Evolutionary conservation across 139 green algal genomes (phyloP).

Genomic region (Ettlia oleoabundans): DNA sequence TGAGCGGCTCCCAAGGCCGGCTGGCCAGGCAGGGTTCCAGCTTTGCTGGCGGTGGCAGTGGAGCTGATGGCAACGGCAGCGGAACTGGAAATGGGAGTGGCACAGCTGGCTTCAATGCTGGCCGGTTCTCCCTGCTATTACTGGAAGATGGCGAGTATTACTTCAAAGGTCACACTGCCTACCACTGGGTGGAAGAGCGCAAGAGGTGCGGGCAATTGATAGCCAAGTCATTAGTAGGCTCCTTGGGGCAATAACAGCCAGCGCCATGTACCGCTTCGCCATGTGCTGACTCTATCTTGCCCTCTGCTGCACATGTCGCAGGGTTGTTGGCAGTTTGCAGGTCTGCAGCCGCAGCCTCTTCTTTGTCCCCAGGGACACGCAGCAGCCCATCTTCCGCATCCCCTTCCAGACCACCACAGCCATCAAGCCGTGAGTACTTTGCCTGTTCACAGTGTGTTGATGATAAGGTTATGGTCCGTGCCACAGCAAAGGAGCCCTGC

Average conservation of each 20-base stretch:
- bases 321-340: slow-evolving; percentile 58
- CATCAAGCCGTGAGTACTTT: slow-evolving; percentile 47
- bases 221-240: neutral
- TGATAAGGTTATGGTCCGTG: no score
- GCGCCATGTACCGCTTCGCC: no score
- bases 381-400: slow-evolving; percentile 65
- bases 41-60: no score
- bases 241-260: no score
- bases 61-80: no score
- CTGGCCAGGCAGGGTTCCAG: neutral
- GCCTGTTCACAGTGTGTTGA: neutral
- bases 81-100: no score
- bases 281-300: no score
- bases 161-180: slow-evolving; percentile 62
- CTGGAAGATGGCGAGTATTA: slow-evolving; percentile 71
- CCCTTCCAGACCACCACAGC: slow-evolving; percentile 32
- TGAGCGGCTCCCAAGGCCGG: no score
- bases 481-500: no score
- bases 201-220: neutral
- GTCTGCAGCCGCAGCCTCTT: slow-evolving; percentile 64
- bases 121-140: slow-evolving; percentile 59
- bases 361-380: slow-evolving; percentile 63
- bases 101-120: neutral
- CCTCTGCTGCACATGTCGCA: no score
- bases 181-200: slow-evolving; percentile 23